phyloP scores from a whole-genome alignment of 495 filamentous ascomycete genomes.

The Aspergillus heteromorphus region DNA sequence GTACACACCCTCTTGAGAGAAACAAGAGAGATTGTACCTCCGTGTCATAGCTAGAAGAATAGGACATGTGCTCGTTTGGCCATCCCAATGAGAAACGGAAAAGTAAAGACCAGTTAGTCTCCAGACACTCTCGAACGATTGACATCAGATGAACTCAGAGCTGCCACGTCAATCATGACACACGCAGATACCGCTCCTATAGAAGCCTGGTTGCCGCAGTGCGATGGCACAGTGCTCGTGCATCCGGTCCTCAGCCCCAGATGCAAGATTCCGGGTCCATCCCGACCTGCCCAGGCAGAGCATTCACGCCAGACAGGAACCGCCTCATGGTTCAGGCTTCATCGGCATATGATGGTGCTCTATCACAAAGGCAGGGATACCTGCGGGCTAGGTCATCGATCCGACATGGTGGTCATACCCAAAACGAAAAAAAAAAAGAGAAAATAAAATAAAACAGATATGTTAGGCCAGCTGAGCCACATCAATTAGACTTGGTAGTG shows the following conservation, averaged over 20 bases:
- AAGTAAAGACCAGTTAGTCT: not conserved
- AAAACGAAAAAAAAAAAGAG: not conserved
- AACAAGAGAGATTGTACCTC: no score
- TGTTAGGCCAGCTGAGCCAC: not conserved
- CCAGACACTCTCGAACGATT: not conserved
- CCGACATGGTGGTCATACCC: not conserved
- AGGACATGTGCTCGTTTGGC: not conserved
- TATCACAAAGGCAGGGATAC: not conserved
- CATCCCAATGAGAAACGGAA: not conserved
- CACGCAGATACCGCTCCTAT: not conserved
- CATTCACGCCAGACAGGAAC: conserved; percentile 4
- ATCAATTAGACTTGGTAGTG: not conserved
- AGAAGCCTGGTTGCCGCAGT: conserved; percentile 7
- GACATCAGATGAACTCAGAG: not conserved
- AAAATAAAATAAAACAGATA: not conserved
- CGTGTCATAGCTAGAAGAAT: not conserved
- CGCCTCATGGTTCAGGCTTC: not conserved
- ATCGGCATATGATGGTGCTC: not conserved
- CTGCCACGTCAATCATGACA: conserved; percentile 27
- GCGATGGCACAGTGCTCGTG: conserved; percentile 11
- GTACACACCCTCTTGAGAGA: no score
- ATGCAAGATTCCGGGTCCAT: not conserved
- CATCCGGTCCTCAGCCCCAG: conserved; percentile 8
- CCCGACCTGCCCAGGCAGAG: not conserved
- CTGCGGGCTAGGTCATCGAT: not conserved